phyloP scores from a whole-genome alignment of 805 yeast genomes.

The Yueomyces sinensis region DNA sequence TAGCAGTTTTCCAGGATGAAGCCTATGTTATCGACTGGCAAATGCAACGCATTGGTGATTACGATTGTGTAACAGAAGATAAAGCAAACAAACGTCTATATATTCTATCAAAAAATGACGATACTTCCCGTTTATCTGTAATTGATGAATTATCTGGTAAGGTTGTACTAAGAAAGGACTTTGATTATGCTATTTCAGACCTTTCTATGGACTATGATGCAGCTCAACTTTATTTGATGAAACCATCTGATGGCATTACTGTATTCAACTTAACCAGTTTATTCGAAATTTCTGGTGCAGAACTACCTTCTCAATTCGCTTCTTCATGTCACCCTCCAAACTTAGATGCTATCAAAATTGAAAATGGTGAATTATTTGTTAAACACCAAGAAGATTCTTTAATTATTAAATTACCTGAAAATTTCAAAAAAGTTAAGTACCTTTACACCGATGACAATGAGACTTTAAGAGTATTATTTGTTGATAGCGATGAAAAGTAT shows the following conservation, averaged over 20 bases:
- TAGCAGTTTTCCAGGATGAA: constrained; percentile 34
- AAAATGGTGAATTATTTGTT: constrained; percentile 8
- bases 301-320: constrained; percentile 1
- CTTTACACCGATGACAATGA: constrained; percentile 8
- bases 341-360: constrained; percentile 2
- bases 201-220: constrained; percentile 6
- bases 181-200: constrained; percentile 10
- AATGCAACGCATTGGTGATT: constrained; percentile 30
- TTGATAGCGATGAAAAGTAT: constrained; percentile 7
- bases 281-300: background rate
- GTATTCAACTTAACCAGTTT: constrained; percentile 9
- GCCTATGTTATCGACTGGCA: constrained; percentile 47
- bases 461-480: constrained; percentile 5
- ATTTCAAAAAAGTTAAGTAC: constrained; percentile 8
- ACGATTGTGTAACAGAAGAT: constrained; percentile 15
- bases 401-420: constrained; percentile 6
- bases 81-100: constrained; percentile 9
- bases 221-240: constrained; percentile 6
- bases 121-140: constrained; percentile 21
- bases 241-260: constrained; percentile 1
- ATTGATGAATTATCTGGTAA: constrained; percentile 24
- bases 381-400: constrained; percentile 2
- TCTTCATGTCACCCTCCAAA: constrained; percentile 10
- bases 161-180: constrained; percentile 21
- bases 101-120: constrained; percentile 16